Conservation (phyloP, 345 rosid genomes). For the Arabidopsis arenosa region DNA sequence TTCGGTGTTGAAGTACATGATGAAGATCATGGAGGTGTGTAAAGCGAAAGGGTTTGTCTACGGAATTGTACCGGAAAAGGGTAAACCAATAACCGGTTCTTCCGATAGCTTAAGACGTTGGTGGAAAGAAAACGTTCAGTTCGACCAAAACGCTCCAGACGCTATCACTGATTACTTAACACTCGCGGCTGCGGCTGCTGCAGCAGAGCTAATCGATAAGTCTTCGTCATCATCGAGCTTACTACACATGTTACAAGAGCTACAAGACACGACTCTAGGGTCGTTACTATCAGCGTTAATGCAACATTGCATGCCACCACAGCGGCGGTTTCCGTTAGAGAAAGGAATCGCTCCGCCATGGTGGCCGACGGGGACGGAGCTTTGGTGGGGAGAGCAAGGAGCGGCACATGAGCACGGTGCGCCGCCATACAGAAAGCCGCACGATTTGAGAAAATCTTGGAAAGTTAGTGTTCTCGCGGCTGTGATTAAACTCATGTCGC, state of each 20-base stretch:
- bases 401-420: slow-evolving; percentile 54
- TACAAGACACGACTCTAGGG: slow-evolving; percentile 71
- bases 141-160: slow-evolving; percentile 53
- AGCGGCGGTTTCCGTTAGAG: slow-evolving; percentile 63
- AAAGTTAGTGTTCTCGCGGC: slow-evolving; percentile 67
- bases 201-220: slow-evolving; percentile 20
- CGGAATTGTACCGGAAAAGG: slow-evolving; percentile 72
- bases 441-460: slow-evolving; percentile 75
- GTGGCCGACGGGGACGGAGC: slow-evolving; percentile 70
- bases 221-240: slow-evolving; percentile 37
- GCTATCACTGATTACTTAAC: slow-evolving; percentile 51
- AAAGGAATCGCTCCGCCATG: slow-evolving; percentile 67
- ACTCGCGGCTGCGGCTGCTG: slow-evolving; percentile 32
- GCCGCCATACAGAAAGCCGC: slow-evolving; percentile 75
- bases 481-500: slow-evolving; percentile 66
- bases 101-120: slow-evolving; percentile 68
- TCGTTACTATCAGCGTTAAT: slow-evolving; percentile 70
- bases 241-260: slow-evolving; percentile 55
- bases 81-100: slow-evolving; percentile 69
- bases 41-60: slow-evolving; percentile 66
- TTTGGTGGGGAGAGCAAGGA: slow-evolving; percentile 78
- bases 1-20: slow-evolving; percentile 70
- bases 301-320: slow-evolving; percentile 68
- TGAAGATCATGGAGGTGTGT: slow-evolving; percentile 79
- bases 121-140: slow-evolving; percentile 67